Evolutionary conservation across 2,329 filamentous ascomycete genomes (phyloP).

Genomic region (Fusarium sp.): DNA sequence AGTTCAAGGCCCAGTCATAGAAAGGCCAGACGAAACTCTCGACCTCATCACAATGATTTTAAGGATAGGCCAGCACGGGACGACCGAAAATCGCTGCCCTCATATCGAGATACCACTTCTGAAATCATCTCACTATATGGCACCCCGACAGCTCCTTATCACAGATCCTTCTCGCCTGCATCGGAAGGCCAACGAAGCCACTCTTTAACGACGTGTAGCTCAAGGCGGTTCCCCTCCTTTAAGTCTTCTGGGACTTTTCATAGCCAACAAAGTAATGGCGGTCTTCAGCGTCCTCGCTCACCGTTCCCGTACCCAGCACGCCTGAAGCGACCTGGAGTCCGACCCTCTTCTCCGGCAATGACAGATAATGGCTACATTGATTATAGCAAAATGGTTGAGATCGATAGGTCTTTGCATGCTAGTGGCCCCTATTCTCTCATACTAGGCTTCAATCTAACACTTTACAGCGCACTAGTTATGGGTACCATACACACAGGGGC

Average conservation of each 20-base stretch:
- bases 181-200: constrained; percentile 64
- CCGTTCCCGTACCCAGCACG: constrained; percentile 71
- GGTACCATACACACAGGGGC: constrained; percentile 57
- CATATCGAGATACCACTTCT: constrained; percentile 65
- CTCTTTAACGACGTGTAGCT: constrained; percentile 67
- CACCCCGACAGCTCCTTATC: constrained; percentile 61
- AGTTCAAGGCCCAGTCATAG: constrained; percentile 50
- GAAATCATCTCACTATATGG: constrained; percentile 70
- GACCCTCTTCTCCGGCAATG: constrained; percentile 63
- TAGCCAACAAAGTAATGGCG: constrained; percentile 59
- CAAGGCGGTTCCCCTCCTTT: constrained; percentile 61
- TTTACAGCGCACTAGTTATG: constrained; percentile 60
- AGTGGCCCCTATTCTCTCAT: constrained; percentile 35
- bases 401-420: constrained; percentile 63
- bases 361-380: constrained; percentile 63
- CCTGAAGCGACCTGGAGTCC: constrained; percentile 66
- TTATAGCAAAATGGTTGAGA: constrained; percentile 64
- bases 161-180: constrained; percentile 58
- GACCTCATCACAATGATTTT: constrained; percentile 49
- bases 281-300: constrained; percentile 67
- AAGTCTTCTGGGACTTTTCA: constrained; percentile 63
- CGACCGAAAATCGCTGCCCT: constrained; percentile 61
- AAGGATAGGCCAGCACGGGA: constrained; percentile 55
- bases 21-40: constrained; percentile 48
- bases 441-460: constrained; percentile 4